Evolutionary conservation across 805 yeast species (phyloP).

Genomic region (Suhomyces pyralidae): DNA sequence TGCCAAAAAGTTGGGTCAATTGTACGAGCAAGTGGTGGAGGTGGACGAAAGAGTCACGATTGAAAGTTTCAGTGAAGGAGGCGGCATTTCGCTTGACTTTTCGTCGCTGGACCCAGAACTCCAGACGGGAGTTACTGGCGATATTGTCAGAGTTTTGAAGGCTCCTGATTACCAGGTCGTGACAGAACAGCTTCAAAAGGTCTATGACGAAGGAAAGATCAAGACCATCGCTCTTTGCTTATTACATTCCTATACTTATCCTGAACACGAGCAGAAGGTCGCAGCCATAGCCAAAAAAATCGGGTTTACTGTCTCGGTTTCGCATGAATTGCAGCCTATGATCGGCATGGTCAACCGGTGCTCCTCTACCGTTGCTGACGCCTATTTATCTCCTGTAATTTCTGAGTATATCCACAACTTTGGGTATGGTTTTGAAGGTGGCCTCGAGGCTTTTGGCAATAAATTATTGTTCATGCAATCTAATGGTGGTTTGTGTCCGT

Average conservation of each 20-base stretch:
- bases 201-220: constrained; percentile 22
- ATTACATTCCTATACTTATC: constrained; percentile 40
- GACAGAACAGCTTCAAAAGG: constrained; percentile 19
- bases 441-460: constrained; percentile 43
- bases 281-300: constrained; percentile 33
- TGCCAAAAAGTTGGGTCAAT: constrained; percentile 64
- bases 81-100: constrained; percentile 30
- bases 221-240: constrained; percentile 36
- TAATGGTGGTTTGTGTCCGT: constrained; percentile 91
- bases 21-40: constrained; percentile 76
- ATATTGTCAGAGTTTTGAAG: constrained; percentile 29
- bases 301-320: constrained; percentile 40
- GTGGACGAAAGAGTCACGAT: constrained; percentile 88
- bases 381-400: constrained; percentile 41
- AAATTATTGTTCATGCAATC: constrained; percentile 88
- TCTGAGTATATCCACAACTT: constrained; percentile 32
- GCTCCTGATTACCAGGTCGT: constrained; percentile 28
- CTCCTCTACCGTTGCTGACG: constrained; percentile 44
- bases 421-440: constrained; percentile 41
- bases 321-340: constrained; percentile 43
- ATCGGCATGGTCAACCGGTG: constrained; percentile 41
- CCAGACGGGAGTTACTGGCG: constrained; percentile 36
- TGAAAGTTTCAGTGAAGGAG: constrained; percentile 72
- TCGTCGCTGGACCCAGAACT: constrained; percentile 24
- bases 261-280: constrained; percentile 34